These are phyloP conservation scores for Kalanchoe fedtschenkoi DNA, from an alignment of 164 flowering plant genomes.

Conservation along the genomic window DNA sequence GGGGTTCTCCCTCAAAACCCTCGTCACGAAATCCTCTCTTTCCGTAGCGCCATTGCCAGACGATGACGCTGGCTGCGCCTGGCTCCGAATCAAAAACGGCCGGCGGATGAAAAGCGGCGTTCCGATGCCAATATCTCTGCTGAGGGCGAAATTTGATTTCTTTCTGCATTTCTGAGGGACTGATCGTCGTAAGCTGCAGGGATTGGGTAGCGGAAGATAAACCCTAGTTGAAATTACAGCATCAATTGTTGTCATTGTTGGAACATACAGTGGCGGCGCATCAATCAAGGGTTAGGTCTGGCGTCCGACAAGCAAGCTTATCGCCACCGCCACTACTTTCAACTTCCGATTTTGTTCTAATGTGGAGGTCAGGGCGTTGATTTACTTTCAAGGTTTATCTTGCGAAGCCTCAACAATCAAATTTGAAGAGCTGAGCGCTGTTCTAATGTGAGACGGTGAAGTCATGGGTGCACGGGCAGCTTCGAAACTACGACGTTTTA, in stretches of 20 bases:
- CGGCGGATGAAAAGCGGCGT: slow-evolving; percentile 1
- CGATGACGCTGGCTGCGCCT: not conserved
- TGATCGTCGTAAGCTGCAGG: slow-evolving; percentile 3
- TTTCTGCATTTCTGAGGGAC: not conserved
- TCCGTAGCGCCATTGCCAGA: not conserved
- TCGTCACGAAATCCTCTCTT: slow-evolving; percentile 61
- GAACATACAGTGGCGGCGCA: too few relatives aligned
- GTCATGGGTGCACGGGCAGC: too few relatives aligned
- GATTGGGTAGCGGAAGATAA: slow-evolving; percentile 11
- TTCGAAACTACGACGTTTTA: too few relatives aligned
- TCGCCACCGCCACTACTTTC: too few relatives aligned
- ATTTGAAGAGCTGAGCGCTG: too few relatives aligned
- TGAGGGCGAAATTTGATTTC: not conserved
- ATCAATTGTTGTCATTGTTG: slow-evolving; percentile 18
- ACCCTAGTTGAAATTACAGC: slow-evolving; percentile 12
- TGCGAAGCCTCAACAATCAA: too few relatives aligned
- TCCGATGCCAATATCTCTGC: not conserved
- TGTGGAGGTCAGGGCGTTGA: too few relatives aligned
- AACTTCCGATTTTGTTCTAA: too few relatives aligned
- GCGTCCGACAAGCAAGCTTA: too few relatives aligned
- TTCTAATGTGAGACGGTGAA: too few relatives aligned
- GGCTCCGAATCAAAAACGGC: not conserved
- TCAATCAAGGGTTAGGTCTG: too few relatives aligned
- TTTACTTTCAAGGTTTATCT: too few relatives aligned
- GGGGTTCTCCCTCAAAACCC: slow-evolving; percentile 86